phyloP scores from a whole-genome alignment of 129 eudicot species.

The Flaveria trinervia region DNA sequence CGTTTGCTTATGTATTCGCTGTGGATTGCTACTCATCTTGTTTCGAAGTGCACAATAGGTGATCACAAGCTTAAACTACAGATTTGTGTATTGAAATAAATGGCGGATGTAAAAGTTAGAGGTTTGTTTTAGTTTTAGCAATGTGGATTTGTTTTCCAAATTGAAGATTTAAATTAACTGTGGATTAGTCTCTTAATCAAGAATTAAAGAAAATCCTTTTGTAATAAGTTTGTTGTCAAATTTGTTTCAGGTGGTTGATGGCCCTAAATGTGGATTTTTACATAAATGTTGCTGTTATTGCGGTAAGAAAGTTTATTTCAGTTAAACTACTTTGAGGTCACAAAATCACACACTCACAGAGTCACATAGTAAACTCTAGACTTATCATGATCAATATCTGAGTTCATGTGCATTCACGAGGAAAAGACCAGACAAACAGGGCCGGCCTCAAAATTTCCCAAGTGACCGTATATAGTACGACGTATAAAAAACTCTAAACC shows the following conservation, averaged over 20 bases:
- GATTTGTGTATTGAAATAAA: too few relatives aligned
- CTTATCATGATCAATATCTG: not conserved
- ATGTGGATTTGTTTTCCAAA: not conserved
- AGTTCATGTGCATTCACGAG: not conserved
- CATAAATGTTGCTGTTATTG: conserved; percentile 19
- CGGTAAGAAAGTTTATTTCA: conserved; percentile 7
- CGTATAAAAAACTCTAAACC: too few relatives aligned
- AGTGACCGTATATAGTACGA: too few relatives aligned
- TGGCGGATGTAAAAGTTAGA: too few relatives aligned
- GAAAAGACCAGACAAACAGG: not conserved
- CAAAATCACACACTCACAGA: not conserved
- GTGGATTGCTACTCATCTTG: conserved; percentile 20
- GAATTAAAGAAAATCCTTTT: not conserved
- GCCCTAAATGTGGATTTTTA: not conserved
- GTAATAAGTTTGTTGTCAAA: not conserved
- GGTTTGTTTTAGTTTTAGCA: not conserved
- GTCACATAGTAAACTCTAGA: not conserved
- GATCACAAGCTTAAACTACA: too few relatives aligned
- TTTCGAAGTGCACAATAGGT: not conserved
- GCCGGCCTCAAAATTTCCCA: too few relatives aligned
- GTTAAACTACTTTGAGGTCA: not conserved
- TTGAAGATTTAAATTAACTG: not conserved
- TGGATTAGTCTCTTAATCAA: not conserved
- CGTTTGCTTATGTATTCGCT: conserved; percentile 3
- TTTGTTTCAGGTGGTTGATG: conserved; percentile 19